phyloP scores from a whole-genome alignment of 129 eudicot genomes.

The Helianthus tuberosus region DNA sequence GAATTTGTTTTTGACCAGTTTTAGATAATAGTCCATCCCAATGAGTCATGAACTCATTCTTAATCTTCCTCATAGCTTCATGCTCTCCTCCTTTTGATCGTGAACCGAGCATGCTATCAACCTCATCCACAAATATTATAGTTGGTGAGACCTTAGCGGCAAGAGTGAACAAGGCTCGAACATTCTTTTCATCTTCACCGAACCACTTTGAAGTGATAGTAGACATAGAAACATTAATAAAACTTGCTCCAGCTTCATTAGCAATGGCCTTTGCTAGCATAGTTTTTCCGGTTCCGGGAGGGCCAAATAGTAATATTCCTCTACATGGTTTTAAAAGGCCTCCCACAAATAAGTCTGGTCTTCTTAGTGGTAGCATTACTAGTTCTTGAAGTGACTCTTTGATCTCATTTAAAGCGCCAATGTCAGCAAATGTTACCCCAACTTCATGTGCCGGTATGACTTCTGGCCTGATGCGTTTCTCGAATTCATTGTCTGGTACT shows the following conservation, averaged over 20 bases:
- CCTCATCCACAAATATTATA: slow-evolving; percentile 95
- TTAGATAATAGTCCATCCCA: slow-evolving; percentile 85
- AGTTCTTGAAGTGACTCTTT: slow-evolving; percentile 94
- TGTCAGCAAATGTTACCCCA: slow-evolving; percentile 82
- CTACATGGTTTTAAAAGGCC: slow-evolving; percentile 89
- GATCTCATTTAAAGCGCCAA: slow-evolving; percentile 84
- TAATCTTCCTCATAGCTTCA: slow-evolving; percentile 96
- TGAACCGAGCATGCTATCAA: slow-evolving; percentile 96
- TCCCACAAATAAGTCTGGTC: slow-evolving; percentile 91
- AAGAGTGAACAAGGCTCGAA: slow-evolving; percentile 81
- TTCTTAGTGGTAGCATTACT: slow-evolving; percentile 83
- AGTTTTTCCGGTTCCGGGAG: slow-evolving; percentile 96
- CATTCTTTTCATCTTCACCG: slow-evolving; percentile 96
- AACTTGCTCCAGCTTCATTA: slow-evolving; percentile 95
- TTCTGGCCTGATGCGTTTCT: slow-evolving; percentile 88
- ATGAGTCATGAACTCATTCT: slow-evolving; percentile 88
- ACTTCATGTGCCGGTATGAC: slow-evolving; percentile 84
- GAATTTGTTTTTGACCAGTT: slow-evolving; percentile 65
- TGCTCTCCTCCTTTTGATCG: slow-evolving; percentile 89
- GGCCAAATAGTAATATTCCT: slow-evolving; percentile 88
- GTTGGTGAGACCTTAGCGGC: slow-evolving; percentile 97
- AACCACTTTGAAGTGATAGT: slow-evolving; percentile 97
- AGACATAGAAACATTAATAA: slow-evolving; percentile 96
- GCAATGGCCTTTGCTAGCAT: slow-evolving; percentile 98
- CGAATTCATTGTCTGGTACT: slow-evolving; percentile 91